phyloP scores from a whole-genome alignment of 495 filamentous ascomycete species.

The Daldinia grandis region DNA sequence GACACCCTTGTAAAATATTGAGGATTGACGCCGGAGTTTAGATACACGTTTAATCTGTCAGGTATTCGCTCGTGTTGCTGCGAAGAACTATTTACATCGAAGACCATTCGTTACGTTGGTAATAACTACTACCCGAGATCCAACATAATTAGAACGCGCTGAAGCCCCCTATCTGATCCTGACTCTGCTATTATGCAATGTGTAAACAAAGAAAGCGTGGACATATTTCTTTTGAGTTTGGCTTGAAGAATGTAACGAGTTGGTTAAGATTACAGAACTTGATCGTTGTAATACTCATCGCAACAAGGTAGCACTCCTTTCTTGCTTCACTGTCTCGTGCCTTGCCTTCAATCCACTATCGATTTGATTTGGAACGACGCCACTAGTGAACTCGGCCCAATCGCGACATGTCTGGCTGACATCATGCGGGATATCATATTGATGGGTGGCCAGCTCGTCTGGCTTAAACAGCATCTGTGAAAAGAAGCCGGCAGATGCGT shows the following conservation, averaged over 20 bases:
- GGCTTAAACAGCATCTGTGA: slow-evolving; percentile 57
- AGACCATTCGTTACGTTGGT: slow-evolving; percentile 7
- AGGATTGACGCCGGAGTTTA: neutral
- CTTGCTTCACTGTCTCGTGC: neutral
- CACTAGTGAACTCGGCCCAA: slow-evolving; percentile 59
- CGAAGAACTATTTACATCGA: slow-evolving; percentile 19
- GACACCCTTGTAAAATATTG: neutral
- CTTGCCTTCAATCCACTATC: slow-evolving; percentile 58
- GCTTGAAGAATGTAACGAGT: neutral
- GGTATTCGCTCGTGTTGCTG: neutral
- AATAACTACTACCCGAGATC: neutral
- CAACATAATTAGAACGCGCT: neutral
- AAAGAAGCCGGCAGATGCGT: slow-evolving; percentile 63
- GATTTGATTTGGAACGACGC: slow-evolving; percentile 61
- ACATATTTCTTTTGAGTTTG: neutral
- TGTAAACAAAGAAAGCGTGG: neutral
- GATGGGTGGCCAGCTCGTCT: slow-evolving; percentile 43
- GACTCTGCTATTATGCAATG: neutral
- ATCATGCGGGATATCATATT: slow-evolving; percentile 49
- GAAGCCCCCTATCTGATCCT: neutral
- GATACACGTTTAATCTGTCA: neutral
- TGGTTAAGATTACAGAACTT: neutral
- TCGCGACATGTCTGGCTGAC: slow-evolving; percentile 57
- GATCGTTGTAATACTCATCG: neutral
- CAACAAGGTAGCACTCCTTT: neutral